Evolutionary conservation across 2,329 filamentous ascomycete species (phyloP).

Genomic region (Phyllosticta citriasiana): DNA sequence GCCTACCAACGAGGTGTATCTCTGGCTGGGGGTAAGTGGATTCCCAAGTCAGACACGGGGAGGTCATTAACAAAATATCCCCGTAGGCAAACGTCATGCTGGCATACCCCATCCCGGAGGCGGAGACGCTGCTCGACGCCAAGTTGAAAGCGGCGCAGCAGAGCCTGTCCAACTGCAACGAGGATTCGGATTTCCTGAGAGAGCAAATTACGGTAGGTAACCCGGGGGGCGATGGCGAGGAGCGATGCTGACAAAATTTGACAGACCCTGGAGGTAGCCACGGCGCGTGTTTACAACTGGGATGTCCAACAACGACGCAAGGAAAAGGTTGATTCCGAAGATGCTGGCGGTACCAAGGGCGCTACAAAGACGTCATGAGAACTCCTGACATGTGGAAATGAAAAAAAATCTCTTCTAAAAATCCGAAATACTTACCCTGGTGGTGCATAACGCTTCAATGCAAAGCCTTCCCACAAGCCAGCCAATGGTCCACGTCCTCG

Average conservation of each 20-base stretch:
- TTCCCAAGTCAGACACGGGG: not conserved
- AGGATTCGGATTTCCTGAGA: conserved; percentile 88
- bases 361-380: not conserved
- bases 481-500: not conserved
- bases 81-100: conserved; percentile 89
- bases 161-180: conserved; percentile 80
- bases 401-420: not conserved
- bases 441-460: not conserved
- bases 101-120: conserved; percentile 83
- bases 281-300: conserved; percentile 98
- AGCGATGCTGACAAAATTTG: conserved; percentile 12
- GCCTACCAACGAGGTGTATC: conserved; percentile 80
- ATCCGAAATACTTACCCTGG: not conserved
- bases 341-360: conserved; percentile 31
- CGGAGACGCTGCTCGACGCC: conserved; percentile 63
- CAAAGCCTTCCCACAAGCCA: not conserved
- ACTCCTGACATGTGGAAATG: not conserved
- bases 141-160: conserved; percentile 72
- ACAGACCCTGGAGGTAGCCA: conserved; percentile 94
- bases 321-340: conserved; percentile 57
- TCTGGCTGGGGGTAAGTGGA: conserved; percentile 80
- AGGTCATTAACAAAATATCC: not conserved
- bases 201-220: conserved; percentile 84
- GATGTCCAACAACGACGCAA: conserved; percentile 93
- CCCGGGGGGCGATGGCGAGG: not conserved